These are phyloP conservation scores for Metarhizium brunneum DNA, from an alignment of 2,329 filamentous ascomycete species.

Conservation along the genomic window DNA sequence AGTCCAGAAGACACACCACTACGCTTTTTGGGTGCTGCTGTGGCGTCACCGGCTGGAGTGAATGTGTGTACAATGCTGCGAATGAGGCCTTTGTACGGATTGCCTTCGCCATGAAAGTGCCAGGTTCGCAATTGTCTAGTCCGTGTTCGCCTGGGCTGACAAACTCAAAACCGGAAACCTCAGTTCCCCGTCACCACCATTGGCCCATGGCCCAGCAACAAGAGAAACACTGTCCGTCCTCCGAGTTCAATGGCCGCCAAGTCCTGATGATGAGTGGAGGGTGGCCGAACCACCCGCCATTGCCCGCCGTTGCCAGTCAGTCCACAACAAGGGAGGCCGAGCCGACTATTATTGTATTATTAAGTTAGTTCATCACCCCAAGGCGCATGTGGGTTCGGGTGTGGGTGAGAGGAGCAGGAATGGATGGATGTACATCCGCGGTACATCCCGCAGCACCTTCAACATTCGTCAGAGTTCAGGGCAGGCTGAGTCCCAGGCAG, in stretches of 20 bases:
- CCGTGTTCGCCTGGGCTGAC: no score
- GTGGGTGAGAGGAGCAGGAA: neutral
- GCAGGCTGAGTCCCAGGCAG: neutral
- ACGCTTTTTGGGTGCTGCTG: neutral
- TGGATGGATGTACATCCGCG: neutral
- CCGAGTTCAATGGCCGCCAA: no score
- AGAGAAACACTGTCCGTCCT: no score
- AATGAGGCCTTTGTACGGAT: neutral
- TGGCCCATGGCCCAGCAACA: no score
- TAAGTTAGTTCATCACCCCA: neutral
- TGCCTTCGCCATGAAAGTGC: neutral
- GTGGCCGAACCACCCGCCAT: no score
- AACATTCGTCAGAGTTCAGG: neutral
- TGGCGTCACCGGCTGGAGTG: neutral
- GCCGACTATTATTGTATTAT: no score
- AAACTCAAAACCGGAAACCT: no score
- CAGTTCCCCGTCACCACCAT: no score
- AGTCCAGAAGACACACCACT: neutral
- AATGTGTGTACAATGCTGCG: neutral
- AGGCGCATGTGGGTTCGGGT: neutral
- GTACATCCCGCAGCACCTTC: conserved; percentile 1
- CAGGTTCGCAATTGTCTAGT: no score
- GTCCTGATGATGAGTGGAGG: no score
- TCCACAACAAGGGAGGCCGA: no score
- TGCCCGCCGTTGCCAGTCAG: no score